Percentiles rank a stretch among this genome's conserved stretches.
Conservation (phyloP, 2,329 filamentous ascomycete genomes). For the Alternaria metachromatica region DNA sequence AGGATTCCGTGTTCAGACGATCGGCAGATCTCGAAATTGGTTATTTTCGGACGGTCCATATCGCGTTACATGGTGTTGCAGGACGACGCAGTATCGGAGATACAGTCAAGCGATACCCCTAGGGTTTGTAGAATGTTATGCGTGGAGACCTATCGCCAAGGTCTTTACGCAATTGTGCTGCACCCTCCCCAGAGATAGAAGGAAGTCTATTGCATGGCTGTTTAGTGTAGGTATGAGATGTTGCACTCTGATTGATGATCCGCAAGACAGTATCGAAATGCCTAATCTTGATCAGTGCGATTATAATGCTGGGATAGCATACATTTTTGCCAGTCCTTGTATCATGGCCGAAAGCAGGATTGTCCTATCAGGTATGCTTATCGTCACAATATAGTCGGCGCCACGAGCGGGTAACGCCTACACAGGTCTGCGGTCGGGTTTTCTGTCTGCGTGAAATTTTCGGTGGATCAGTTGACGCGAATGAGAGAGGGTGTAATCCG, state of each 20-base stretch:
- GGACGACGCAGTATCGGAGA: neutral
- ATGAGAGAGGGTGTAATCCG: constrained; percentile 17
- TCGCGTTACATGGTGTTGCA: neutral
- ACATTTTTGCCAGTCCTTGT: neutral
- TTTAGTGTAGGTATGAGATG: neutral
- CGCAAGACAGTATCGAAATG: neutral
- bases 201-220: neutral
- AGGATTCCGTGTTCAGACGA: neutral
- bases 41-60: neutral
- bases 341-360: neutral
- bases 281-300: neutral
- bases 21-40: neutral
- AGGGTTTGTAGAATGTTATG: neutral
- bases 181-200: neutral
- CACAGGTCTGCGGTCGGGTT: neutral
- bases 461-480: constrained; percentile 11
- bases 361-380: neutral
- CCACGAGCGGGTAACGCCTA: constrained; percentile 9
- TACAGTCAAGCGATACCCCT: neutral
- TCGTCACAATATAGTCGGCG: neutral
- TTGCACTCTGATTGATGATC: neutral
- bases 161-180: neutral
- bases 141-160: neutral
- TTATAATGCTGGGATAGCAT: neutral
- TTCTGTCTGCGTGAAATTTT: neutral